Evolutionary conservation across 169 alveolate genomes (phyloP), one percentile per base, ranked within the genome.

Genomic region (Cryptosporidium baileyi): DNA sequence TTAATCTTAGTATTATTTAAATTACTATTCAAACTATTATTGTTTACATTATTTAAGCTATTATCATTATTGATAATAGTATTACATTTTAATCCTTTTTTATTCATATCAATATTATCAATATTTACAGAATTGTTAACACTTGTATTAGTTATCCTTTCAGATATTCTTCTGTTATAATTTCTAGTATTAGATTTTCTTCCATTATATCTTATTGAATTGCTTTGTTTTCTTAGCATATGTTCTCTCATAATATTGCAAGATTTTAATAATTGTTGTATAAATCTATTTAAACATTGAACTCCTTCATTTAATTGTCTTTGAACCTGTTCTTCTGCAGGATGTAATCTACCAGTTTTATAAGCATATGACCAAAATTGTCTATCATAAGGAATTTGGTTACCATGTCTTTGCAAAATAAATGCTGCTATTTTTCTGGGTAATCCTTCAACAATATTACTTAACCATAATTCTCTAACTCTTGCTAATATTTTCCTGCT

Each of bases 291-390:
- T 9, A 74, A 26, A n/a, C 85, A 74, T 17, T 74, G 85, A 11
- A 74, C 67, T 1, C 85, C 85, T 9, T 74, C 85, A 30, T 74
- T 74, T 40, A 74, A 41, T 34, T 74, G 85, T 57, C 85, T 74
- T 38, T 74, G 85, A 34, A 74, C 85, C 26, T 74, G 85, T 41
- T 74, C 85, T 54, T 74, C 85, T 54, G 85, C 85, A 6, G 85
- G 85, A 57, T 74, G 85, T 44, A 74, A 54, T 17, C 85, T 51
- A 32, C 85, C 85, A 17, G 85, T 74, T 19, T 74, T 74, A 57
- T 74, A 74, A 22, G 85, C 85, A 74, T 74, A 74, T 17, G 85
- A 74, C 85, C 85, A 74, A 40, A 74, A 74, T 74, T 74, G 85
- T 54, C 85, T 52, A 57, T 74, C 85, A 54, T 74, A 74, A 11